Percentiles rank a stretch among this genome's conserved stretches.
Evolutionary conservation across 2,329 filamentous ascomycete genomes (phyloP).

Genomic region (Neocucurbitaria cava): DNA sequence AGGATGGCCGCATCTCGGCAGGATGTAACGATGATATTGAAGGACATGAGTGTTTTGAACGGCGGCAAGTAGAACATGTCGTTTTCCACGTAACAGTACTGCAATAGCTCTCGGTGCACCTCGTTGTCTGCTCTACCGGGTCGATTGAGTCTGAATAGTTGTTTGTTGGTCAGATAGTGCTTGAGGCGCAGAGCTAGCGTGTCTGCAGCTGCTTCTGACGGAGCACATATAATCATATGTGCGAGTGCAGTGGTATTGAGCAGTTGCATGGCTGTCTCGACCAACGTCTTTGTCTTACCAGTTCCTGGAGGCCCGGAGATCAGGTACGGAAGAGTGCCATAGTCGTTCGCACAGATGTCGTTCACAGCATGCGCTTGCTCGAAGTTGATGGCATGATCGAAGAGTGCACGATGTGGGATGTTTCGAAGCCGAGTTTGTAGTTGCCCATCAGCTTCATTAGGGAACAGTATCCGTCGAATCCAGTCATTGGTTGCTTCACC

Average conservation of each 20-base stretch:
- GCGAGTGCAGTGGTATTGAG: constrained; percentile 24
- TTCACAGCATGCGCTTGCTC: constrained; percentile 58
- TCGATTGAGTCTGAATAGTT: constrained; percentile 53
- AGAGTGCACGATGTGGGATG: constrained; percentile 41
- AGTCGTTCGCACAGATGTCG: constrained; percentile 49
- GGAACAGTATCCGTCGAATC: constrained; percentile 54
- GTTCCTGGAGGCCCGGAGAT: constrained; percentile 60
- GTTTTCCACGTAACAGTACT: constrained; percentile 49
- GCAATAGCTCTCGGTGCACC: constrained; percentile 49
- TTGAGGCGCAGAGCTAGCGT: constrained; percentile 51
- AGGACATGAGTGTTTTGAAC: constrained; percentile 49
- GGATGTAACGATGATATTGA: constrained; percentile 53
- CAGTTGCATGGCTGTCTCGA: constrained; percentile 52
- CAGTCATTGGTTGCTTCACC: constrained; percentile 26
- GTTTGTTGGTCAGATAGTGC: constrained; percentile 42
- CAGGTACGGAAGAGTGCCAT: constrained; percentile 56
- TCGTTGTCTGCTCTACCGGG: constrained; percentile 51
- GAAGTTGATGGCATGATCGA: constrained; percentile 54
- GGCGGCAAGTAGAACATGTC: constrained; percentile 53
- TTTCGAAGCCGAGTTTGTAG: constrained; percentile 50
- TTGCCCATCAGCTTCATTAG: constrained; percentile 44
- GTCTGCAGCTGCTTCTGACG: constrained; percentile 57
- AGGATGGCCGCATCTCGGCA: constrained; percentile 53
- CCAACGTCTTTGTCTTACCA: constrained; percentile 60
- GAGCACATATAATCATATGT: constrained; percentile 54